Evolutionary conservation across 106 monocot genomes (phyloP).

Genomic region (Alisma plantagoaquatica): DNA sequence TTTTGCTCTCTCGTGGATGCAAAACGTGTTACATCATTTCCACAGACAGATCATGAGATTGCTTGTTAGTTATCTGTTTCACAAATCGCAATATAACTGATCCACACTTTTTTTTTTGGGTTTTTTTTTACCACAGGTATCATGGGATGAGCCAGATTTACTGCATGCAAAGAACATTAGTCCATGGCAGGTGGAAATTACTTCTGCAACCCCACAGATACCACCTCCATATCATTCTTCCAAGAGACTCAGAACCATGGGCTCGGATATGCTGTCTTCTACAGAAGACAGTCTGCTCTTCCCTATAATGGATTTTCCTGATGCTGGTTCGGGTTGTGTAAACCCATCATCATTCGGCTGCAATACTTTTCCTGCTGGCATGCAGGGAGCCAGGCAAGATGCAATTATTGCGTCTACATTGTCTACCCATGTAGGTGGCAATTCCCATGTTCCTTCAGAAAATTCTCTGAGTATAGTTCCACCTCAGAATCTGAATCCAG

Average conservation of each 20-base stretch:
- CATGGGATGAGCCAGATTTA: conserved; percentile 50
- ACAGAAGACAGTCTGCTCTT: not conserved
- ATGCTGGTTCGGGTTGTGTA: conserved; percentile 7
- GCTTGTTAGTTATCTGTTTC: too few relatives aligned
- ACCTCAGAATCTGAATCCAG: conserved; percentile 1
- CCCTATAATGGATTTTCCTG: not conserved
- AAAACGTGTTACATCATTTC: too few relatives aligned
- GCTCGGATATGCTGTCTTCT: not conserved
- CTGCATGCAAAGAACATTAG: conserved; percentile 24
- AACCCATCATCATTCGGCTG: conserved; percentile 7
- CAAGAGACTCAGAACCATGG: conserved; percentile 16
- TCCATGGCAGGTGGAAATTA: conserved; percentile 69
- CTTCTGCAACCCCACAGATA: conserved; percentile 8
- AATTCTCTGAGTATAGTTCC: not conserved
- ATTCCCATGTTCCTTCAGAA: not conserved
- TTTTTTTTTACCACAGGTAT: conserved; percentile 23
- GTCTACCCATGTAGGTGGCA: too few relatives aligned
- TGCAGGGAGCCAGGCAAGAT: conserved; percentile 92
- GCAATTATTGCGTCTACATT: not conserved
- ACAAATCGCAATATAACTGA: too few relatives aligned
- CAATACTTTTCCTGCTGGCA: conserved; percentile 41
- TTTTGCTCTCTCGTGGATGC: too few relatives aligned
- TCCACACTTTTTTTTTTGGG: not conserved
- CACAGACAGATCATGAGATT: too few relatives aligned
- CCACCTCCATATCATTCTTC: conserved; percentile 10